Conservation (phyloP, 495 filamentous ascomycete species). For the Chlorociboria aeruginascens region DNA sequence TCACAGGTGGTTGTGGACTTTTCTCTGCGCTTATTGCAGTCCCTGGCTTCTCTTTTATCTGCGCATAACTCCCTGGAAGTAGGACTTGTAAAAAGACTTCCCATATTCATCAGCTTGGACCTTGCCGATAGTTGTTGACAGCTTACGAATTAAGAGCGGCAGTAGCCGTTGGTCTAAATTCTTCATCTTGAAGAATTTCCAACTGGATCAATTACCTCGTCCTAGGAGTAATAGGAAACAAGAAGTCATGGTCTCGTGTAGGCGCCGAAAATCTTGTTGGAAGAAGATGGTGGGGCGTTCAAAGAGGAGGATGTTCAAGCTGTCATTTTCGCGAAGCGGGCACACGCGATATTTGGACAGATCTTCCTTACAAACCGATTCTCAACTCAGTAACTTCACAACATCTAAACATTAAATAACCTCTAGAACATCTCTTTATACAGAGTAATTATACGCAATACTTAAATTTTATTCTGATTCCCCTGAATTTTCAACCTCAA, state of each 20-base stretch:
- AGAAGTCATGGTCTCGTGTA: slow-evolving; percentile 10
- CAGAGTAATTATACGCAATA: not conserved
- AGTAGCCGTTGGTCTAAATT: slow-evolving; percentile 10
- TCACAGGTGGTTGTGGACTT: slow-evolving; percentile 9
- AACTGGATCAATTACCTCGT: slow-evolving; percentile 15
- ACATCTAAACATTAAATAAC: too few relatives aligned
- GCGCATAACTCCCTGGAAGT: slow-evolving; percentile 5
- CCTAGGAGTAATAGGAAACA: slow-evolving; percentile 4
- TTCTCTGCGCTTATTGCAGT: slow-evolving; percentile 6
- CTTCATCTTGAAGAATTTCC: slow-evolving; percentile 13
- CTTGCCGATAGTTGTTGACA: not conserved
- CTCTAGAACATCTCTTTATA: not conserved
- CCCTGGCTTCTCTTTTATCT: slow-evolving; percentile 3
- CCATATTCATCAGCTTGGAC: slow-evolving; percentile 1
- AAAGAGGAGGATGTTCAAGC: slow-evolving; percentile 9
- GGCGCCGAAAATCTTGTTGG: slow-evolving; percentile 1
- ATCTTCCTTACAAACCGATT: not conserved
- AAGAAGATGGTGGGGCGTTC: slow-evolving; percentile 1
- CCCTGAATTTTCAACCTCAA: not conserved
- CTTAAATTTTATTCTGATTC: not conserved
- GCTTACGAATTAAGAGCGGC: slow-evolving; percentile 17
- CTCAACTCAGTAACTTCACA: not conserved
- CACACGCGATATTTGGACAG: slow-evolving; percentile 5
- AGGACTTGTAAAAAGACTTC: slow-evolving; percentile 15
- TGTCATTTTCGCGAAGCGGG: slow-evolving; percentile 12